These are phyloP conservation scores for Kodamaea kakaduensis DNA, from an alignment of 805 yeast genomes.

Conservation along the genomic window DNA sequence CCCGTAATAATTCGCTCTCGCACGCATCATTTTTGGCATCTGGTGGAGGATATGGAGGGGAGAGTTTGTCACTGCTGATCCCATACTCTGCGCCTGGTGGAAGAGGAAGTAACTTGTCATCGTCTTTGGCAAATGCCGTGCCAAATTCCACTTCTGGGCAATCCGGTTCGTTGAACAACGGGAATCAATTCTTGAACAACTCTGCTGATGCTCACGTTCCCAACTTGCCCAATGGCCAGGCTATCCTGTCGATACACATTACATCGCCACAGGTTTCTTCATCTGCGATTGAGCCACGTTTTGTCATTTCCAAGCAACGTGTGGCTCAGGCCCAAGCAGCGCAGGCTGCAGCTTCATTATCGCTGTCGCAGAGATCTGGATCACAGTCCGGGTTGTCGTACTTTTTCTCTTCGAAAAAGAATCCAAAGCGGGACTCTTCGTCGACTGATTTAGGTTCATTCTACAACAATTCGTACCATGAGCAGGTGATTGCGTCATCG, in stretches of 20 bases:
- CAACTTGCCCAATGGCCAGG: slow-evolving; percentile 52
- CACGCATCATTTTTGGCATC: slow-evolving; percentile 36
- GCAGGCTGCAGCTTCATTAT: slow-evolving; percentile 29
- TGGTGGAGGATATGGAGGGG: slow-evolving; percentile 31
- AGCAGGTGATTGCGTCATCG: slow-evolving; percentile 24
- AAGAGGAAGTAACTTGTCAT: slow-evolving; percentile 12
- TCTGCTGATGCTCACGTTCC: slow-evolving; percentile 37
- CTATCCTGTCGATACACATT: slow-evolving; percentile 59
- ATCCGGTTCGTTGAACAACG: slow-evolving; percentile 2
- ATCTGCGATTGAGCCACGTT: slow-evolving; percentile 75
- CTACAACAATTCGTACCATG: slow-evolving; percentile 36
- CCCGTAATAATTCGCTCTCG: slow-evolving; percentile 35
- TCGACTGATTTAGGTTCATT: slow-evolving; percentile 41
- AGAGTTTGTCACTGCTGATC: slow-evolving; percentile 53
- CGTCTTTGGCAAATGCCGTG: slow-evolving; percentile 40
- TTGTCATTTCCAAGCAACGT: slow-evolving; percentile 76
- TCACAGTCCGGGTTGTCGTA: slow-evolving; percentile 49
- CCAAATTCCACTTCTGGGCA: neutral
- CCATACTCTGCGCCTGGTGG: slow-evolving; percentile 76
- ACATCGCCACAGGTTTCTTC: slow-evolving; percentile 63
- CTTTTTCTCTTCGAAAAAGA: slow-evolving; percentile 42
- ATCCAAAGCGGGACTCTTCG: slow-evolving; percentile 32
- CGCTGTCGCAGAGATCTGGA: slow-evolving; percentile 33
- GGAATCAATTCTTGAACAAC: slow-evolving; percentile 1
- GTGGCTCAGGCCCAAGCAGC: slow-evolving; percentile 52